Evolutionary conservation across 148 eudicot genomes (phyloP).

Genomic region (Dysphania ambrosioides): DNA sequence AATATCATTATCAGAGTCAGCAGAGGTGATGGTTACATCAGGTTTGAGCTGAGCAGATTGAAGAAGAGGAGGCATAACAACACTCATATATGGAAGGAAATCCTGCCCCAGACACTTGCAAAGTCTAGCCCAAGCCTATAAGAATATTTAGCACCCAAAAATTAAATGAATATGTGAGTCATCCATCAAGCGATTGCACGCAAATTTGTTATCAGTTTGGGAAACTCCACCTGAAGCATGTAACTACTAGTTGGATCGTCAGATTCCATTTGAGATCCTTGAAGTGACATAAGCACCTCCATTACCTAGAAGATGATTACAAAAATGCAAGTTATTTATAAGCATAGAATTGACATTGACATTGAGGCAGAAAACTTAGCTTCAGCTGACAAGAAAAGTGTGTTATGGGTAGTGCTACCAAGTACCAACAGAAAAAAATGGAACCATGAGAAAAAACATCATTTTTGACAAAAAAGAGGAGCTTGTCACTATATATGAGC

Average conservation of each 20-base stretch:
- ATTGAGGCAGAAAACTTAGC: neutral
- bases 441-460: too few relatives aligned
- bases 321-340: neutral
- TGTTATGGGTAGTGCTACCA: neutral
- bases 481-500: neutral
- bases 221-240: constrained; percentile 75
- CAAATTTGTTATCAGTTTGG: neutral
- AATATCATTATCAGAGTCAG: constrained; percentile 82
- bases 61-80: constrained; percentile 94
- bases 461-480: neutral
- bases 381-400: neutral
- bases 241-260: constrained; percentile 96
- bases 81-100: constrained; percentile 94
- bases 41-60: constrained; percentile 97
- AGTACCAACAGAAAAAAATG: neutral
- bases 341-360: neutral
- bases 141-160: constrained; percentile 17
- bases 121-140: constrained; percentile 98
- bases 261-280: constrained; percentile 94
- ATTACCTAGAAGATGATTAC: constrained; percentile 57
- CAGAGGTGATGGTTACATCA: constrained; percentile 90
- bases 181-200: neutral
- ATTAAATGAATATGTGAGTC: neutral
- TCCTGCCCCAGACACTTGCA: constrained; percentile 99
- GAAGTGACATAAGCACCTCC: constrained; percentile 96